phyloP scores from a whole-genome alignment of 495 filamentous ascomycete genomes.

The Jackrogersella minutella region DNA sequence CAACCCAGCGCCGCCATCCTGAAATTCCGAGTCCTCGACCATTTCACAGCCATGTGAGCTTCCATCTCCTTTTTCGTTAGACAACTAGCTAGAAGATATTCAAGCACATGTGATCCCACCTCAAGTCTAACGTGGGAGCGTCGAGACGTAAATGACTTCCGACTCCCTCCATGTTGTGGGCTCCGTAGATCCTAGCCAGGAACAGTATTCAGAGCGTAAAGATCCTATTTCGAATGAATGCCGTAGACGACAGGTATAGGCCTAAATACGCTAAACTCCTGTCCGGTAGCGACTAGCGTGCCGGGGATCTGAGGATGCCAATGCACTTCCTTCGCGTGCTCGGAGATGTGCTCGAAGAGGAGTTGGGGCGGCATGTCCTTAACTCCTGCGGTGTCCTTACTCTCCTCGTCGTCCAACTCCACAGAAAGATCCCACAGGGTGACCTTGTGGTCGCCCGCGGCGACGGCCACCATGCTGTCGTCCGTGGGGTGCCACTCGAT shows the following conservation, averaged over 20 bases:
- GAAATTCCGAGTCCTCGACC: neutral
- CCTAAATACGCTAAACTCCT: constrained; percentile 78
- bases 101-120: neutral
- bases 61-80: neutral
- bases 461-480: constrained; percentile 91
- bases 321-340: constrained; percentile 90
- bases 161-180: neutral
- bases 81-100: neutral
- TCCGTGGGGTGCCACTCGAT: constrained; percentile 98
- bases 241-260: constrained; percentile 62
- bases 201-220: neutral
- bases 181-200: neutral
- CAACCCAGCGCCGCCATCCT: neutral
- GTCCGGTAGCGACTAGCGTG: constrained; percentile 87
- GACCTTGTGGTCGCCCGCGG: constrained; percentile 90
- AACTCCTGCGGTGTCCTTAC: constrained; percentile 83
- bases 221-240: constrained; percentile 40
- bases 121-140: neutral
- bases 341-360: constrained; percentile 95
- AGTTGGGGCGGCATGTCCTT: constrained; percentile 92
- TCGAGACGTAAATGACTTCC: neutral
- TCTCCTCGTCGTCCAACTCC: constrained; percentile 96
- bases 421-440: constrained; percentile 98
- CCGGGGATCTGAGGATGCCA: constrained; percentile 98
- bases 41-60: neutral